Base-by-base conservation (phyloP, 371 early-diverging fungal genomes). In the Saksenaea oblongispora region DNA sequence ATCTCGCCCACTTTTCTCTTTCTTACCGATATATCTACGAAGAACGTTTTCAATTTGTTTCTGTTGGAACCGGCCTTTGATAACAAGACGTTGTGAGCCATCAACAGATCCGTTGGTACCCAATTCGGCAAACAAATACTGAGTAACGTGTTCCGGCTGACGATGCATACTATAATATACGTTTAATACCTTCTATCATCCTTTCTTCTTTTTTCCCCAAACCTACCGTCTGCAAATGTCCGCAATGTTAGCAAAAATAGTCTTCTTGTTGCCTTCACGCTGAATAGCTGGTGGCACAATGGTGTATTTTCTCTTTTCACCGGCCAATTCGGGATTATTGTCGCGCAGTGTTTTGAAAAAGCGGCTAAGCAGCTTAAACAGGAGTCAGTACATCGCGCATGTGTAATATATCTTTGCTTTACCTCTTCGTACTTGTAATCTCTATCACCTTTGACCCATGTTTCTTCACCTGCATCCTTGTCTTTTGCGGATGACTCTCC, bases 1-100 rank as follows among this genome's bases (percentile, higher is more conserved):
- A 24, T 22, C 2, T 18, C 22, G 0, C 10, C 24, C 22, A 18
- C 9, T 22, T 10, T 22, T 47, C 51, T 34, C n/a, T 27, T 18
- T 17, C 70, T 18, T 76, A 87, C 87, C 86, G 79, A 99, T 98
- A 74, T 99, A 99, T 55, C 91, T 90, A 79, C 97, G 94, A 63
- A 99, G 78, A 42, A 99, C 94, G 62, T 92, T 96, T 79, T 99
- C 99, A 54, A 99, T 94, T 80, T 99, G 98, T 84, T 95, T 95
- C 79, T 95, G 97, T 77, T 95, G 93, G 92, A 97, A 99, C 56
- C 92, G 88, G 56, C 99, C 99, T 86, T 95, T 95, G 79, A 99
- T 95, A 41, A 98, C 84, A 59, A 99, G 80, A 34, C 96, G 88
- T 72, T 94, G 92, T 57, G 84, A 87, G 59, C 94, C 93, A 75